Conservation (phyloP, 2,329 filamentous ascomycete genomes). For the Pyrenochaeta sp. region DNA sequence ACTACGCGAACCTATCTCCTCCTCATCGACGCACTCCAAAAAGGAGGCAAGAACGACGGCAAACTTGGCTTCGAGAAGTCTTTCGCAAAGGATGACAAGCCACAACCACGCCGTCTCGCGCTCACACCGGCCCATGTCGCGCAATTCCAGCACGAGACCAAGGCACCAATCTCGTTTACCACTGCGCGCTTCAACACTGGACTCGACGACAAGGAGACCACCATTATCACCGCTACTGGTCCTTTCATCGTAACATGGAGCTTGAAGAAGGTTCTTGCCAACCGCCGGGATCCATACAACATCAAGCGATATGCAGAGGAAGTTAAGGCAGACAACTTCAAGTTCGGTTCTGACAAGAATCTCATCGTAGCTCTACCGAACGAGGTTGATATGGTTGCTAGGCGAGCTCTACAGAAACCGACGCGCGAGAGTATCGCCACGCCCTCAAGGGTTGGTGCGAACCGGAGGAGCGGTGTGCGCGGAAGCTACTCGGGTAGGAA, state of each 20-base stretch:
- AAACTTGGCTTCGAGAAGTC: slow-evolving; percentile 97
- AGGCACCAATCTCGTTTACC: slow-evolving; percentile 85
- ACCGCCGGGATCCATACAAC: slow-evolving; percentile 86
- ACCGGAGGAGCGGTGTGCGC: slow-evolving; percentile 48
- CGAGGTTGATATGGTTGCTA: slow-evolving; percentile 97
- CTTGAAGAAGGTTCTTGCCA: slow-evolving; percentile 84
- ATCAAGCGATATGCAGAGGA: slow-evolving; percentile 97
- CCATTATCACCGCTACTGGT: slow-evolving; percentile 94
- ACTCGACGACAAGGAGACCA: slow-evolving; percentile 81
- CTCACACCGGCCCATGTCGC: slow-evolving; percentile 92
- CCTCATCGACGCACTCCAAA: slow-evolving; percentile 89
- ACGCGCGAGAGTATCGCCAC: slow-evolving; percentile 91
- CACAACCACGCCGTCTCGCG: slow-evolving; percentile 87
- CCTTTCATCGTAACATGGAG: slow-evolving; percentile 98
- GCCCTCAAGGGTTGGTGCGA: slow-evolving; percentile 58
- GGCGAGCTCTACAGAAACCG: slow-evolving; percentile 82
- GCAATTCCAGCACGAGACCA: slow-evolving; percentile 97
- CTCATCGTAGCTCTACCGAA: slow-evolving; percentile 97
- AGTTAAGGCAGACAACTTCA: slow-evolving; percentile 98
- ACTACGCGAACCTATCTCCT: slow-evolving; percentile 95
- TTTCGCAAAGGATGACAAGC: slow-evolving; percentile 92
- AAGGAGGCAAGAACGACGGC: slow-evolving; percentile 93
- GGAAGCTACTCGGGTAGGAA: slow-evolving; percentile 79
- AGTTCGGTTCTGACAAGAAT: slow-evolving; percentile 96
- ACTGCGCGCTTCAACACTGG: slow-evolving; percentile 94